Conservation (phyloP, 1,284 basidiomycete species). For the Athelia psychrophila region DNA sequence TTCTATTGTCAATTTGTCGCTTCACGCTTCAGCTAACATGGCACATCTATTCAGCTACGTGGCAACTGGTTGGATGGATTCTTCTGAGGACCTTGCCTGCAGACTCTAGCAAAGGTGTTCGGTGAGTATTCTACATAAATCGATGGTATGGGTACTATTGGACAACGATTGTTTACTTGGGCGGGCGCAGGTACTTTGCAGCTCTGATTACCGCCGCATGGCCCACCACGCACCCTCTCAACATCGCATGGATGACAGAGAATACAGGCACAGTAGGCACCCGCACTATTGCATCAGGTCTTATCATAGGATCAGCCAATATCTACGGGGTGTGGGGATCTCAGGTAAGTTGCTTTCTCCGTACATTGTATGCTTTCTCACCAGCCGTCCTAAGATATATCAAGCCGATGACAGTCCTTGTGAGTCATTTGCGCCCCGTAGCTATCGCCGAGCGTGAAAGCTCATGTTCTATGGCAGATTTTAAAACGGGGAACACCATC, state of each 20-base stretch:
- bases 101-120: constrained; percentile 22
- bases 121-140: no score
- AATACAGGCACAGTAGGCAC: constrained; percentile 22
- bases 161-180: no score
- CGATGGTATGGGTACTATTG: no score
- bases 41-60: constrained; percentile 22
- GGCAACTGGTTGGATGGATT: constrained; percentile 36
- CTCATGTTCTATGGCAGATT: constrained; percentile 18
- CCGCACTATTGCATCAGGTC: constrained; percentile 11
- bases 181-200: constrained; percentile 28
- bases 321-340: constrained; percentile 30
- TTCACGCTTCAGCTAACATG: no score
- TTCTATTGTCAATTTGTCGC: not conserved
- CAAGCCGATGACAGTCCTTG: constrained; percentile 32
- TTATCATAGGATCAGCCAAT: constrained; percentile 32
- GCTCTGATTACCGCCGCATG: constrained; percentile 33
- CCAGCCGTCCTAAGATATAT: constrained; percentile 27
- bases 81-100: constrained; percentile 29
- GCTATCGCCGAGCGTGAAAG: not conserved
- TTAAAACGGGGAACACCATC: constrained; percentile 33
- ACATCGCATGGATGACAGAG: constrained; percentile 39
- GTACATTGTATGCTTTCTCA: not conserved
- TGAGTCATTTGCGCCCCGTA: constrained; percentile 7
- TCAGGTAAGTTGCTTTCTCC: constrained; percentile 11
- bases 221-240: constrained; percentile 36